phyloP scores from a whole-genome alignment of 208 protist genomes.

The Zelonia costaricensis region DNA sequence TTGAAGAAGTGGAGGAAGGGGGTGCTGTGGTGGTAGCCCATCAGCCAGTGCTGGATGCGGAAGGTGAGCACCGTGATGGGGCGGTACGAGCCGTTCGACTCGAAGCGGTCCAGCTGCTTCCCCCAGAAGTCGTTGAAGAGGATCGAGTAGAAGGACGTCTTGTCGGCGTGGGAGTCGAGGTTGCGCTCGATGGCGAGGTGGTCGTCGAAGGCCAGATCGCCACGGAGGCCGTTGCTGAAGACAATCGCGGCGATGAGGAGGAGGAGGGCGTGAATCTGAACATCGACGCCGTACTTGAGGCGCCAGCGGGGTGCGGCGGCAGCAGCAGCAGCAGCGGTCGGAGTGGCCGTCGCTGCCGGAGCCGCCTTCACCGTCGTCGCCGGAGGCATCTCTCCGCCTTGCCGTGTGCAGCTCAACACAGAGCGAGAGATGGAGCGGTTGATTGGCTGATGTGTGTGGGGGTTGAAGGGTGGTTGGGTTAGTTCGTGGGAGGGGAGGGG shows the following conservation, averaged over 20 bases:
- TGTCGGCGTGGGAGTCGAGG: slow-evolving; percentile 32
- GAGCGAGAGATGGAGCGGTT: too few species aligned
- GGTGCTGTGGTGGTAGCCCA: slow-evolving; percentile 48
- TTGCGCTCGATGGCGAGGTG: slow-evolving; percentile 59
- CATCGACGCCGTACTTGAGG: slow-evolving; percentile 5
- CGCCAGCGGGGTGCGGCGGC: slow-evolving; percentile 1
- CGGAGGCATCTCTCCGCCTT: too few species aligned
- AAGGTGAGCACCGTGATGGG: slow-evolving; percentile 69
- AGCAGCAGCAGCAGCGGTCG: not conserved
- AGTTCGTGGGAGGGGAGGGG: too few species aligned
- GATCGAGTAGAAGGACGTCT: slow-evolving; percentile 24
- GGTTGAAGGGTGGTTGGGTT: too few species aligned
- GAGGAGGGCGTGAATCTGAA: slow-evolving; percentile 15
- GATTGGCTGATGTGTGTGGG: too few species aligned
- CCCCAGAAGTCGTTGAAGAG: slow-evolving; percentile 80
- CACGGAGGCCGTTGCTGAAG: slow-evolving; percentile 35
- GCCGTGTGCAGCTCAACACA: too few species aligned
- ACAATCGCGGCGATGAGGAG: slow-evolving; percentile 25
- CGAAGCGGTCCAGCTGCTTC: slow-evolving; percentile 27
- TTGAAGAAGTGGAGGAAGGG: slow-evolving; percentile 43
- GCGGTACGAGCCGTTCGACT: slow-evolving; percentile 61
- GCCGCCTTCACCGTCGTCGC: too few species aligned
- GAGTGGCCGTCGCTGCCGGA: not conserved
- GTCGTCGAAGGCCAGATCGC: slow-evolving; percentile 72
- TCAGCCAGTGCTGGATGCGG: slow-evolving; percentile 60